These are phyloP conservation scores for Botrytis galanthina DNA, from an alignment of 2,329 filamentous ascomycete species.

Conservation along the genomic window DNA sequence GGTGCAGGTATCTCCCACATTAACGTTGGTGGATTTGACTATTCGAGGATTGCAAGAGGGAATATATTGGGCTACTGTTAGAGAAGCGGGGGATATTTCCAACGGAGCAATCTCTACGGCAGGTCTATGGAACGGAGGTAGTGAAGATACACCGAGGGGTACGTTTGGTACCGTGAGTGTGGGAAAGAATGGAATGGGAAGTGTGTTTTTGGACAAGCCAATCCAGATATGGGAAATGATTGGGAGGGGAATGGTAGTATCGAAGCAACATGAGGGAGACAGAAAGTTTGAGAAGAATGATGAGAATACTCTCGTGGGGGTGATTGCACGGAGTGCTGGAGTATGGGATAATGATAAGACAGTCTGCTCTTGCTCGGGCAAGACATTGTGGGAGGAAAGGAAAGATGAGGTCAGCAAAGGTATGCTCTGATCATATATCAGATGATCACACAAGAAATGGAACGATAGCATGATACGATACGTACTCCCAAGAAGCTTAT, in stretches of 20 bases:
- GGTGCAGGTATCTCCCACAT: slow-evolving; percentile 78
- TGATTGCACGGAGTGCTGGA: slow-evolving; percentile 93
- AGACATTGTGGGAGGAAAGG: slow-evolving; percentile 97
- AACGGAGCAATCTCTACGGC: slow-evolving; percentile 80
- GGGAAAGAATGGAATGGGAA: slow-evolving; percentile 70
- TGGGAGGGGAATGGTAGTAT: slow-evolving; percentile 86
- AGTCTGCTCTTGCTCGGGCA: slow-evolving; percentile 95
- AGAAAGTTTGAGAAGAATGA: slow-evolving; percentile 67
- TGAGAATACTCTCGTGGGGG: slow-evolving; percentile 81
- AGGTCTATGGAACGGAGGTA: slow-evolving; percentile 64
- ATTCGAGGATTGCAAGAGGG: slow-evolving; percentile 79
- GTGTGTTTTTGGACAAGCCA: slow-evolving; percentile 74
- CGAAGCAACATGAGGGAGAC: slow-evolving; percentile 60
- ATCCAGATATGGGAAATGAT: slow-evolving; percentile 96
- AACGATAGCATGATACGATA: slow-evolving; percentile 12
- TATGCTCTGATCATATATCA: slow-evolving; percentile 65
- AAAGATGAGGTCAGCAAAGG: slow-evolving; percentile 85
- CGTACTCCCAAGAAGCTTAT: neutral
- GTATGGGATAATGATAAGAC: slow-evolving; percentile 99
- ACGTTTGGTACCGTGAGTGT: slow-evolving; percentile 75
- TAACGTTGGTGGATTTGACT: slow-evolving; percentile 85
- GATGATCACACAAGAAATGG: slow-evolving; percentile 28
- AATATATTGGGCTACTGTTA: slow-evolving; percentile 78
- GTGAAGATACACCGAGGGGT: slow-evolving; percentile 49
- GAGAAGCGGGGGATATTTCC: slow-evolving; percentile 84